Base-by-base conservation (phyloP, 1,284 basidiomycete genomes). In the Coniferiporia sulphurascens region DNA sequence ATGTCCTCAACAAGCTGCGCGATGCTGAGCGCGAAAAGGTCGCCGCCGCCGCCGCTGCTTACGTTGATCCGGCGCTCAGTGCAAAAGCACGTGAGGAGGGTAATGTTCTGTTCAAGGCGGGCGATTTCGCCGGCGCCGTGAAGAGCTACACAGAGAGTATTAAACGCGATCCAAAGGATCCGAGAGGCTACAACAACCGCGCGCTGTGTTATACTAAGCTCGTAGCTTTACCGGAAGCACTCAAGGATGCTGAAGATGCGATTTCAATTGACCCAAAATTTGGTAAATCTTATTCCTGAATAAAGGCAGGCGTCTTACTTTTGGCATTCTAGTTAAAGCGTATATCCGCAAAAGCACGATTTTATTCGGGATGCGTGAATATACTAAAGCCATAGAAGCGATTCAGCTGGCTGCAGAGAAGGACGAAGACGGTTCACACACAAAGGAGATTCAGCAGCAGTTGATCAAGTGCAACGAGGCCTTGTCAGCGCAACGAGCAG, bases 131-230 rank as follows among this genome's bases (percentile, higher is more conserved):
- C 15, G 86, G 81, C n/a, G 92, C 95, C 1, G 95, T 99, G 63
- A 94, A 92, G 76, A 80, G 84, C 46, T 99, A 99, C 77, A 85
- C 90, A 12, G 97, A 99, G 76, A 89, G 93, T 62, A 97, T 99
- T 79, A 98, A 98, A 78, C 89, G 97, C 56, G 87, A 93, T 68
- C 97, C 97, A 46, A 72, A 75, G 36, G 96, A 99, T 70, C 85
- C 97, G 9, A 82, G 90, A 64, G 94, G 92, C 13, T 99, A 97
- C 80, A 98, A 95, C 71, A 99, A 99, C 79, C 88, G 97, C 58
- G 93, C 97, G 15, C 91, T 94, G 35, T 95, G 95, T 19, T 98
- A 98, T 77, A 94, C 91, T 72, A 99, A 99, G 77, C 85, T 99
- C 32, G 83, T 84, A 43, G 97, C 97, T 1, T 75, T 98, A 19